Conservation (phyloP, 1,284 basidiomycete genomes). For the Tilletia walkeri region DNA sequence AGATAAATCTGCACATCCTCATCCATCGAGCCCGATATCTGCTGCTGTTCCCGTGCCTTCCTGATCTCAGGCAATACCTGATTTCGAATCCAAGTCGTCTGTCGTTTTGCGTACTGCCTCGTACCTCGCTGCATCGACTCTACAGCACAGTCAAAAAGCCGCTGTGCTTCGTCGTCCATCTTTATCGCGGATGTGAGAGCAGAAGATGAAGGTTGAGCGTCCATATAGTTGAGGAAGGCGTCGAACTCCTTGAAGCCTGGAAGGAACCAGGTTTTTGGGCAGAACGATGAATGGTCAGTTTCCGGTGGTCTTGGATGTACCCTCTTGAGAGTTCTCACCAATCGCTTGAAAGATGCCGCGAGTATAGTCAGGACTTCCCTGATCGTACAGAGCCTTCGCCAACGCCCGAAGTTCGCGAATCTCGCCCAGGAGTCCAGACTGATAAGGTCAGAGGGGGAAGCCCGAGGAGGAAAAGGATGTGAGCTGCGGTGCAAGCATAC, state of each 20-base stretch:
- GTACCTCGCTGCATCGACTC: conserved; percentile 83
- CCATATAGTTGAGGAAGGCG: conserved; percentile 61
- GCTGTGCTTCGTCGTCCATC: conserved; percentile 16
- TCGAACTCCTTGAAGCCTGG: conserved; percentile 88
- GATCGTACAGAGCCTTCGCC: conserved; percentile 58
- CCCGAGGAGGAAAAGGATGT: no score
- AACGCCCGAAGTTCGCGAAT: conserved; percentile 63
- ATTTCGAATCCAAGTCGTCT: conserved; percentile 88
- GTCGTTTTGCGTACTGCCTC: conserved; percentile 84
- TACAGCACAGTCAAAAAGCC: conserved; percentile 64
- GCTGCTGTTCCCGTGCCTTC: conserved; percentile 48
- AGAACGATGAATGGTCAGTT: neutral
- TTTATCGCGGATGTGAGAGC: neutral
- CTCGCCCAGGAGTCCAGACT: conserved; percentile 83
- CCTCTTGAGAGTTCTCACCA: conserved; percentile 60
- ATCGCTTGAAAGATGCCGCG: conserved; percentile 92
- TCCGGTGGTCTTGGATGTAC: no score
- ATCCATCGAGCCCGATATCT: conserved; percentile 23
- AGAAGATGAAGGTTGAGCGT: neutral
- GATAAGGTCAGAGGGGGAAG: conserved; percentile 6
- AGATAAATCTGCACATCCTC: conserved; percentile 59
- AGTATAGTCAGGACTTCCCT: conserved; percentile 59
- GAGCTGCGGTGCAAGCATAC: neutral
- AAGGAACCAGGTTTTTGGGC: no score
- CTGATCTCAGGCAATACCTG: conserved; percentile 77